Percentiles rank a stretch among this genome's conserved stretches.
phyloP scores from a whole-genome alignment of 768 basidiomycete genomes.

The Suillus paluster region DNA sequence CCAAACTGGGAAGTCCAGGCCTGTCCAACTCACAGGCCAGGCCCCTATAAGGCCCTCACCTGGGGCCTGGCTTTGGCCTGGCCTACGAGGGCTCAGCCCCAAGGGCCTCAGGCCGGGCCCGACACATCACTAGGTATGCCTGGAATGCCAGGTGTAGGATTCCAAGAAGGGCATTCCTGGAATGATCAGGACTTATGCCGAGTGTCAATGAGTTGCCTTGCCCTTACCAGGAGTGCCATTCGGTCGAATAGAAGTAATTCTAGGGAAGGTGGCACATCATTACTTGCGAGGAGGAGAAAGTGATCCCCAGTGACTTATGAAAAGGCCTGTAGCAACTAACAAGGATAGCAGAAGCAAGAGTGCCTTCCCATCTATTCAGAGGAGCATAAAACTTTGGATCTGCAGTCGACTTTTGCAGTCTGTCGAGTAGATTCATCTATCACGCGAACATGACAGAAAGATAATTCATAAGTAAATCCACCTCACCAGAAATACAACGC shows the following conservation, averaged over 20 bases:
- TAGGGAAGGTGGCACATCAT: slow-evolving; percentile 26
- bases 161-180: slow-evolving; percentile 46
- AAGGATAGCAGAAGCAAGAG: slow-evolving; percentile 50
- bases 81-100: too few relatives aligned
- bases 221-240: slow-evolving; percentile 80
- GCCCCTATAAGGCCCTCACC: too few relatives aligned
- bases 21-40: too few relatives aligned
- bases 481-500: slow-evolving; percentile 17
- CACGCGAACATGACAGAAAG: not conserved
- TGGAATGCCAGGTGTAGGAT: slow-evolving; percentile 58
- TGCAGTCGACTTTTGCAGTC: slow-evolving; percentile 59
- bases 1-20: too few relatives aligned
- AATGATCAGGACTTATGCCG: not conserved
- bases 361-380: slow-evolving; percentile 53
- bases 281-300: not conserved
- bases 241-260: slow-evolving; percentile 67
- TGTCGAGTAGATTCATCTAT: slow-evolving; percentile 23
- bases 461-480: not conserved
- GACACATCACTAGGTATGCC: too few relatives aligned
- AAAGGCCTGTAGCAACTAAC: slow-evolving; percentile 75
- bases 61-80: too few relatives aligned
- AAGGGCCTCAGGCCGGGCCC: too few relatives aligned
- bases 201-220: slow-evolving; percentile 5
- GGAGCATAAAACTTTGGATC: slow-evolving; percentile 61
- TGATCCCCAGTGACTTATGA: slow-evolving; percentile 45